Conservation (phyloP, 2,329 filamentous ascomycete genomes). For the Lomentospora prolificans region DNA sequence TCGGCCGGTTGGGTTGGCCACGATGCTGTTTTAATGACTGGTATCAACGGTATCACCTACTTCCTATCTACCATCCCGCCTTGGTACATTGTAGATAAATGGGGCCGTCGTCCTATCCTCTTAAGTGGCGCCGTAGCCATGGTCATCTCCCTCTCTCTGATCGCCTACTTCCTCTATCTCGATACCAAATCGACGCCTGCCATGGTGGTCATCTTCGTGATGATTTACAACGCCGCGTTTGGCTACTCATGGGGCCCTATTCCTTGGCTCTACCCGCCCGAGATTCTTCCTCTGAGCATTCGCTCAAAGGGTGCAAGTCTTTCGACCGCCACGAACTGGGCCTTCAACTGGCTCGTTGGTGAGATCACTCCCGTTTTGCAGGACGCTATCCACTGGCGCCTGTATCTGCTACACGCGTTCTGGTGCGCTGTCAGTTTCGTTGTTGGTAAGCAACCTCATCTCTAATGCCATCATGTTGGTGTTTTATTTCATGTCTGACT, state of each 20-base stretch:
- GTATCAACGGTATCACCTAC: conserved; percentile 86
- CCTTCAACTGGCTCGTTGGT: conserved; percentile 95
- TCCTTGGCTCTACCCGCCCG: conserved; percentile 96
- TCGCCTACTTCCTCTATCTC: conserved; percentile 92
- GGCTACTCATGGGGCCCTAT: conserved; percentile 94
- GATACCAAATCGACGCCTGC: conserved; percentile 69
- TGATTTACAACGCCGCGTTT: conserved; percentile 97
- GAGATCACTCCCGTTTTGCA: conserved; percentile 91
- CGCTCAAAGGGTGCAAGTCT: conserved; percentile 93
- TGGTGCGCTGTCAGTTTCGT: conserved; percentile 95
- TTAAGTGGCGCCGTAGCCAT: conserved; percentile 84
- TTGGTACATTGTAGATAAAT: conserved; percentile 92
- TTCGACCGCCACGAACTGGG: conserved; percentile 95
- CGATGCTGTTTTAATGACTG: conserved; percentile 90
- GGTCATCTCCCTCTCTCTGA: conserved; percentile 75
- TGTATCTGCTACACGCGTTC: conserved; percentile 93
- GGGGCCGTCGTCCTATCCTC: conserved; percentile 82
- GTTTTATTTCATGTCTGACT: conserved; percentile 6
- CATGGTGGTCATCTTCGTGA: conserved; percentile 86
- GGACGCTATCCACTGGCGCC: conserved; percentile 82
- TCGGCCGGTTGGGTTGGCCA: conserved; percentile 92
- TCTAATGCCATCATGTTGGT: not conserved
- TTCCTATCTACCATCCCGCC: conserved; percentile 86
- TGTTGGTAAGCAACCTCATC: conserved; percentile 58
- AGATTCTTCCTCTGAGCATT: conserved; percentile 93